Evolutionary conservation across 2,329 filamentous ascomycete genomes (phyloP).

Genomic region (Alternaria infectoria): DNA sequence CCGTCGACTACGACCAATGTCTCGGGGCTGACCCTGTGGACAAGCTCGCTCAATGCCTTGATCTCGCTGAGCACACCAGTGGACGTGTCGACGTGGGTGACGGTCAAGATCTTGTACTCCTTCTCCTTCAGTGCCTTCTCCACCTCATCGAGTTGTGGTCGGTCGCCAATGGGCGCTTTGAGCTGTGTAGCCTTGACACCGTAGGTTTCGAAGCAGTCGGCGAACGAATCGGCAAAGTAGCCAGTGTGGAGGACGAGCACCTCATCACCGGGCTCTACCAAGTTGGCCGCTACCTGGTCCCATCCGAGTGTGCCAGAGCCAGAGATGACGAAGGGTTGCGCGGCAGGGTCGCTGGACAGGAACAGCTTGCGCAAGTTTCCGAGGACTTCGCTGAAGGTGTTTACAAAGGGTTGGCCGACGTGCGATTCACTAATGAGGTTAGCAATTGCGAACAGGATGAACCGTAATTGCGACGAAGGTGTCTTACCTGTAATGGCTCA

Average conservation of each 20-base stretch:
- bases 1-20: conserved; percentile 93
- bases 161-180: conserved; percentile 84
- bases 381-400: conserved; percentile 87
- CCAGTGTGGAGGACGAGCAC: conserved; percentile 93
- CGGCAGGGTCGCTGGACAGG: conserved; percentile 79
- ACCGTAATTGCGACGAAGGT: background rate
- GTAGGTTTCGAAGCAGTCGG: conserved; percentile 89
- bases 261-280: conserved; percentile 87
- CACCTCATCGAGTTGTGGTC: conserved; percentile 84
- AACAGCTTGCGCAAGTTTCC: conserved; percentile 90
- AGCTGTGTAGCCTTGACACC: conserved; percentile 89
- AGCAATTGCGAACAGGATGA: background rate
- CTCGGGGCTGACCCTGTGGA: conserved; percentile 85
- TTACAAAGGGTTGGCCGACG: conserved; percentile 86
- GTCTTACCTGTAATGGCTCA: conserved; percentile 86
- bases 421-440: conserved; percentile 77
- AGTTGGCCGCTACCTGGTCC: conserved; percentile 94
- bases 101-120: conserved; percentile 91
- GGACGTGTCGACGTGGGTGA: conserved; percentile 97
- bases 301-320: conserved; percentile 95
- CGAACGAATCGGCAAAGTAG: conserved; percentile 96
- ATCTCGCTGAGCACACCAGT: conserved; percentile 95
- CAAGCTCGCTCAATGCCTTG: conserved; percentile 79
- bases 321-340: conserved; percentile 91
- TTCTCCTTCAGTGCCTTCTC: conserved; percentile 88